Conservation (phyloP, 2,329 filamentous ascomycete species). For the Leptoxyphium fumago region DNA sequence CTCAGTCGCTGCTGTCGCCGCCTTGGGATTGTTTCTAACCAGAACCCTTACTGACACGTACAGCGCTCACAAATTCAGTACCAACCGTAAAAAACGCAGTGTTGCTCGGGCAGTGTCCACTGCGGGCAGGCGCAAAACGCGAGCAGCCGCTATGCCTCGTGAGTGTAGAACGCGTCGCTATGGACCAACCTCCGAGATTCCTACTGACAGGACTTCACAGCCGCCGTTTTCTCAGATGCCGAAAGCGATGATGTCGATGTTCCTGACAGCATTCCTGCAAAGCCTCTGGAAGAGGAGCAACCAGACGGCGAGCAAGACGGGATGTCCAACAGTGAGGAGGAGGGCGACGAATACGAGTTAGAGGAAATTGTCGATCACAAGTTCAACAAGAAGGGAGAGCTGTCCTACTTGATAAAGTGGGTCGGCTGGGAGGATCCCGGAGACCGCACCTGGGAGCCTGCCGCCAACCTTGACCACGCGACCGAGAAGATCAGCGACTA, state of each 20-base stretch:
- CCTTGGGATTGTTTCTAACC: background rate
- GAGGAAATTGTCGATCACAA: conserved; percentile 57
- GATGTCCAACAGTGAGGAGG: conserved; percentile 27
- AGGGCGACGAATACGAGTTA: conserved; percentile 50
- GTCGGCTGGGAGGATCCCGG: conserved; percentile 56
- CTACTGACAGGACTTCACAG: conserved; percentile 1
- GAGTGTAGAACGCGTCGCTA: conserved; percentile 2
- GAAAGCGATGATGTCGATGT: conserved; percentile 20
- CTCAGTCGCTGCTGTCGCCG: background rate
- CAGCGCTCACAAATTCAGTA: background rate
- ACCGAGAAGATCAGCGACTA: conserved; percentile 49
- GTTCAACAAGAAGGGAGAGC: conserved; percentile 38
- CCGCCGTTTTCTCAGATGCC: conserved; percentile 27
- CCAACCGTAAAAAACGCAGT: no score
- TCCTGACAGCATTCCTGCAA: conserved; percentile 14
- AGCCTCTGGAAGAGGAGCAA: background rate
- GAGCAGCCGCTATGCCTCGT: conserved; percentile 14
- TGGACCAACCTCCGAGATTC: background rate
- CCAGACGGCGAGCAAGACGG: background rate
- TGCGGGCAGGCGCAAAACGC: background rate
- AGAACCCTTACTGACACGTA: background rate
- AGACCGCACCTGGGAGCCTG: conserved; percentile 68
- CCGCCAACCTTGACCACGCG: conserved; percentile 46
- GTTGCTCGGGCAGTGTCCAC: no score
- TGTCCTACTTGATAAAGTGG: conserved; percentile 65